Percentiles rank a stretch among this genome's conserved stretches.
These are phyloP conservation scores for Aegle marmelos DNA, from an alignment of 345 rosid species.

Conservation along the genomic window DNA sequence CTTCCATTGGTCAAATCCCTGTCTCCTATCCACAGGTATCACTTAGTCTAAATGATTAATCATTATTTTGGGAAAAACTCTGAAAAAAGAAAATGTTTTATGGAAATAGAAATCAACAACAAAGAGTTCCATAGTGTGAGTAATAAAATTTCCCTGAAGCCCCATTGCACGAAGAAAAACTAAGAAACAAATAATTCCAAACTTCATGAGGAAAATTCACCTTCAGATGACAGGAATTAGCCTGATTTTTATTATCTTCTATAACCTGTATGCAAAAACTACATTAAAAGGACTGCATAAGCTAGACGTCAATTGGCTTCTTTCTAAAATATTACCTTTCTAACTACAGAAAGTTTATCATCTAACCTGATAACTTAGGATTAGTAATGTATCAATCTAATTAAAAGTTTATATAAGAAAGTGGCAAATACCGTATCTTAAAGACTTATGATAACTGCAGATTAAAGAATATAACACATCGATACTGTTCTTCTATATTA, in stretches of 20 bases:
- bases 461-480: not conserved
- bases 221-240: not conserved
- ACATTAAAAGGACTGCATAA: not conserved
- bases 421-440: not conserved
- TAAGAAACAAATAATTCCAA: not conserved
- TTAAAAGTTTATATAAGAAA: not conserved
- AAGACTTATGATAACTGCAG: not conserved
- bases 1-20: not conserved
- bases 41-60: not conserved
- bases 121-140: not conserved
- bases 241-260: not conserved
- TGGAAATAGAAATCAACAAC: not conserved
- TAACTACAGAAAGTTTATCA: not conserved
- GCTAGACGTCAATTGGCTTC: not conserved
- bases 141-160: not conserved
- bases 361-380: not conserved
- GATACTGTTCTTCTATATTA: not conserved
- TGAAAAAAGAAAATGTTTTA: not conserved
- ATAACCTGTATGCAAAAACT: not conserved
- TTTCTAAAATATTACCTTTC: not conserved
- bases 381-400: not conserved
- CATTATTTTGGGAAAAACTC: not conserved
- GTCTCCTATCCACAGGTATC: not conserved
- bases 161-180: not conserved
- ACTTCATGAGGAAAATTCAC: not conserved